These are phyloP conservation scores for Eimeria falciformis DNA, from an alignment of 169 alveolate species.

Conservation along the genomic window DNA sequence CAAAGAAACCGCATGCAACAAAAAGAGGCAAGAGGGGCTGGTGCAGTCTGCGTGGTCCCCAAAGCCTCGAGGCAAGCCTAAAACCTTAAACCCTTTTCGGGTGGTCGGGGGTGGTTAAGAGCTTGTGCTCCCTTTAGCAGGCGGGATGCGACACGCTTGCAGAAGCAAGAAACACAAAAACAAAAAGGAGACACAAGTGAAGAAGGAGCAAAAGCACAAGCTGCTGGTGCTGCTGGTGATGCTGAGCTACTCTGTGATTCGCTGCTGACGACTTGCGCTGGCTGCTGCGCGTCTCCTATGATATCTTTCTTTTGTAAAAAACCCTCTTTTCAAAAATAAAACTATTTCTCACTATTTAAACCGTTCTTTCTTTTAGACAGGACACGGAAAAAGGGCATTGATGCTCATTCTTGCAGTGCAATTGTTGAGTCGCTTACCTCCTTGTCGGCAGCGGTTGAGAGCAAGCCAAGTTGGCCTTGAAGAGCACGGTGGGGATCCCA, in stretches of 20 bases:
- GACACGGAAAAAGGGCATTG: too few relatives aligned
- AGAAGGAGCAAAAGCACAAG: not conserved
- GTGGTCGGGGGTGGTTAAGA: too few relatives aligned
- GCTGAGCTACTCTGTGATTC: constrained; percentile 12
- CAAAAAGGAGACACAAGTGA: not conserved
- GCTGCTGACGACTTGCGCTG: not conserved
- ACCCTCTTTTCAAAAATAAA: too few relatives aligned
- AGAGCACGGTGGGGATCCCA: too few relatives aligned
- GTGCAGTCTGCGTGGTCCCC: not conserved
- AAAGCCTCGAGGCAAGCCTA: not conserved
- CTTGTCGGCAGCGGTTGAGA: too few relatives aligned
- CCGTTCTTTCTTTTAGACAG: too few relatives aligned
- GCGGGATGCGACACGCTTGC: not conserved
- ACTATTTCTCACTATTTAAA: too few relatives aligned
- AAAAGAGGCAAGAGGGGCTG: not conserved
- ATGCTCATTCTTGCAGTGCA: too few relatives aligned
- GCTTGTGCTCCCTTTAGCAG: too few relatives aligned
- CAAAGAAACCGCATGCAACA: not conserved
- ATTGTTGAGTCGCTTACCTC: too few relatives aligned
- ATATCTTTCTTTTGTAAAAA: not conserved
- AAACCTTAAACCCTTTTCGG: not conserved
- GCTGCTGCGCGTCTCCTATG: not conserved
- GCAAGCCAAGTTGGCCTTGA: too few relatives aligned
- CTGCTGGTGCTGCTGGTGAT: constrained; percentile 4
- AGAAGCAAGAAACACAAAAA: not conserved